Evolutionary conservation across 345 rosid genomes (phyloP).

Genomic region (Populus ilicifolia): DNA sequence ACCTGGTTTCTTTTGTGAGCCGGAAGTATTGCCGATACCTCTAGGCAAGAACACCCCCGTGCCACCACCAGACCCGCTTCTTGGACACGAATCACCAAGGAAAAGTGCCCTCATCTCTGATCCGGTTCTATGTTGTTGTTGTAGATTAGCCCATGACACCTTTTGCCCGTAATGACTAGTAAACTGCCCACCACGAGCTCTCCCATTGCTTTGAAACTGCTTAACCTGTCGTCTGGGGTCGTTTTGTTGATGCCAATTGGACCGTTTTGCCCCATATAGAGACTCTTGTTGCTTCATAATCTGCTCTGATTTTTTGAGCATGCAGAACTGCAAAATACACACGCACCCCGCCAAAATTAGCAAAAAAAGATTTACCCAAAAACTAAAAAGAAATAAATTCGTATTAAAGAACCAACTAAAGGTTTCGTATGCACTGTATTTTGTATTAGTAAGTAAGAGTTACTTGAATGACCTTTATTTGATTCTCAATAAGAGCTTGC

Average conservation of each 20-base stretch:
- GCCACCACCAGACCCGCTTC: slow-evolving; percentile 47
- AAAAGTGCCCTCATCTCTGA: slow-evolving; percentile 66
- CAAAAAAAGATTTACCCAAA: not conserved
- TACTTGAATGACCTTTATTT: slow-evolving; percentile 58
- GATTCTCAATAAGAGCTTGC: slow-evolving; percentile 55
- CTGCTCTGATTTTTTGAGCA: slow-evolving; percentile 39
- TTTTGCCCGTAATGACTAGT: slow-evolving; percentile 10
- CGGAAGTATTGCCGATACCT: slow-evolving; percentile 30
- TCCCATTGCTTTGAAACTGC: slow-evolving; percentile 23
- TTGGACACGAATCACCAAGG: slow-evolving; percentile 45
- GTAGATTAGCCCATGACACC: slow-evolving; percentile 16
- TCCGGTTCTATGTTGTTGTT: slow-evolving; percentile 31
- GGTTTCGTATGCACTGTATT: too few relatives aligned
- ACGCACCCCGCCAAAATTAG: not conserved
- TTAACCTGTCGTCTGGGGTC: slow-evolving; percentile 14
- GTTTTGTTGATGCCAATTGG: not conserved
- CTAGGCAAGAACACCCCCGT: slow-evolving; percentile 94
- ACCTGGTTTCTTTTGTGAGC: slow-evolving; percentile 65
- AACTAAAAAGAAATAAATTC: too few relatives aligned
- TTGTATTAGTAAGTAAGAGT: not conserved
- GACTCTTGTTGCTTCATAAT: slow-evolving; percentile 23
- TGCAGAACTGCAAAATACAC: slow-evolving; percentile 27
- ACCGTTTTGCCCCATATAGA: not conserved
- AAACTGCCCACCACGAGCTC: slow-evolving; percentile 8
- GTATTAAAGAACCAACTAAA: not conserved